Base-by-base conservation (phyloP, 495 filamentous ascomycete genomes). In the Hyaloscypha finlandica region DNA sequence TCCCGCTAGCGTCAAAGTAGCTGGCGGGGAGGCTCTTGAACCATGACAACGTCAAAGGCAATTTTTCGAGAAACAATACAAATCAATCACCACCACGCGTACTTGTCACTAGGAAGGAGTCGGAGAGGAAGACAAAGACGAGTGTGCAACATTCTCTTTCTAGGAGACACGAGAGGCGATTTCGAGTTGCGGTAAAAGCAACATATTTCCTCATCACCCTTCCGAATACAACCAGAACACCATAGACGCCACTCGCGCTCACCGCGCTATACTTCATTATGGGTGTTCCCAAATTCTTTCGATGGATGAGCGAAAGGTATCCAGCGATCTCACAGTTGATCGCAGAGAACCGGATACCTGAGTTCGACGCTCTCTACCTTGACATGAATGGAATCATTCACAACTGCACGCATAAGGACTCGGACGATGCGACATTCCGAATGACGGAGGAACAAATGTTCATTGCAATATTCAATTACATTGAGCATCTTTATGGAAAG, bases 321-420 rank as follows among this genome's bases (percentile, higher is more conserved):
- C 96, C 96, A 33, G 88, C 96, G 63, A 99, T 99, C 78, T 98
- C 95, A 45, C 93, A 97, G 86, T 85, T 99, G 70, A 98, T 99
- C 77, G 94, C 93, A 62, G 96, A 99, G 83, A 99, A 96, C 79
- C 91, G 95, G 65, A 99, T 99, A 77, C 96, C 96, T 37, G 96
- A 99, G 77, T 99, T 99, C 78, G 96, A 99, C 79, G 95, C 92
- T 77, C 86, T 99, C 65, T 99, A 99, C 78, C 86, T 91, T 73
- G 95, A 99, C 73, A 97, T 98, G 96, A 98, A 99, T 77, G 96
- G 95, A 67, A 99, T 99, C 76, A 98, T 99, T 72, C 96, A 99
- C 76, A 99, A 99, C 76, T 99, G 96, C 76, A 98, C 96, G 63
- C 96, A 99, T 81, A 97, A 91, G 64, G 95, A 99, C 74, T 89